Percentiles rank a stretch among this genome's conserved stretches.
Evolutionary conservation across 768 basidiomycete genomes (phyloP).

Genomic region (Phlegmacium glaucopus): DNA sequence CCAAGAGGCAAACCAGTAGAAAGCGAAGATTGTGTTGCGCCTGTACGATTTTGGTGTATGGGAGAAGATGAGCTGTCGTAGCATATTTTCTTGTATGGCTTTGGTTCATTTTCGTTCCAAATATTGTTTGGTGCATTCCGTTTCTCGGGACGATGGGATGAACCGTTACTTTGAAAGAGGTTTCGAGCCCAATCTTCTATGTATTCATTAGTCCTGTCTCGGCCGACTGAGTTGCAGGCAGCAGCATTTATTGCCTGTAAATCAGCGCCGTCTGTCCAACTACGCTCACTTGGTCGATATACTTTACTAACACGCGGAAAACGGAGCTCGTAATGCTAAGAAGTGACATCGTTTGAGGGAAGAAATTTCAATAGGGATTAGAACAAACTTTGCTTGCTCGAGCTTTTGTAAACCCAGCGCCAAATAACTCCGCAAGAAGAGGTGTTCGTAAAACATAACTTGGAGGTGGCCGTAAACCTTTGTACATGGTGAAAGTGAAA

Average conservation of each 20-base stretch:
- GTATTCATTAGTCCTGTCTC: slow-evolving; percentile 47
- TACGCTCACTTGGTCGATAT: slow-evolving; percentile 55
- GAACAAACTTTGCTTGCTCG: slow-evolving; percentile 47
- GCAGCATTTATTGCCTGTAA: slow-evolving; percentile 50
- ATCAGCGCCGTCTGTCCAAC: slow-evolving; percentile 55
- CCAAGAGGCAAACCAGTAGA: too few relatives aligned
- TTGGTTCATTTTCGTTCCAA: slow-evolving; percentile 37
- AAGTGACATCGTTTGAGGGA: not conserved
- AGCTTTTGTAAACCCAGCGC: slow-evolving; percentile 82
- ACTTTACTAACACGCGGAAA: slow-evolving; percentile 79
- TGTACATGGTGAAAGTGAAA: slow-evolving; percentile 52
- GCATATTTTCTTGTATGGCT: not conserved
- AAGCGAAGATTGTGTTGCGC: too few relatives aligned
- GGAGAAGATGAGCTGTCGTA: not conserved
- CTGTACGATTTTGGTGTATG: too few relatives aligned
- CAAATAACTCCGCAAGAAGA: slow-evolving; percentile 68
- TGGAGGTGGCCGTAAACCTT: slow-evolving; percentile 47
- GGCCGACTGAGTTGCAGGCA: slow-evolving; percentile 52
- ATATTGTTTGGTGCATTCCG: slow-evolving; percentile 33
- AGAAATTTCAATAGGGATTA: not conserved
- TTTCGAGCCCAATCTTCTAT: slow-evolving; percentile 39
- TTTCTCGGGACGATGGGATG: slow-evolving; percentile 36
- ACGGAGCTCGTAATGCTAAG: slow-evolving; percentile 77
- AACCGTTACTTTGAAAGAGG: slow-evolving; percentile 35
- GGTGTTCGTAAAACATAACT: slow-evolving; percentile 56